These are phyloP conservation scores for Yarrowia sp. DNA, from an alignment of 805 yeast species.

Conservation along the genomic window DNA sequence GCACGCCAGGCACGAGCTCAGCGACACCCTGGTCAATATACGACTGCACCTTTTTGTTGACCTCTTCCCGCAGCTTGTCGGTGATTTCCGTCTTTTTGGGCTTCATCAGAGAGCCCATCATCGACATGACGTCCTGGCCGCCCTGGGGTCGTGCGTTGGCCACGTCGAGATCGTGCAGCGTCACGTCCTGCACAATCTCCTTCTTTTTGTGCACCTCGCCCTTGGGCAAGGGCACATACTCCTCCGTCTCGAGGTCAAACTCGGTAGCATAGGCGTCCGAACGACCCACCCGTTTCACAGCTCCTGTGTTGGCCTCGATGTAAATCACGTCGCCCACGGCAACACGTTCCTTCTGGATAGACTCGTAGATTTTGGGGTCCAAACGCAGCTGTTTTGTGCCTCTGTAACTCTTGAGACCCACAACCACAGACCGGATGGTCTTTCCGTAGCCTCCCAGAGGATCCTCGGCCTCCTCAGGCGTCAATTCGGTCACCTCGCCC, in stretches of 20 bases:
- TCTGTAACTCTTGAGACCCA: conserved; percentile 87
- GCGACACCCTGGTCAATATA: conserved; percentile 98
- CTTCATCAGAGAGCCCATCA: conserved; percentile 95
- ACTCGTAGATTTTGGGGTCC: conserved; percentile 89
- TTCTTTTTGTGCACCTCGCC: conserved; percentile 98
- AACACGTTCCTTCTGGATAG: conserved; percentile 91
- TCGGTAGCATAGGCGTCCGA: conserved; percentile 99
- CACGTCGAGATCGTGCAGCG: conserved; percentile 91
- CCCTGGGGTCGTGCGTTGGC: conserved; percentile 96
- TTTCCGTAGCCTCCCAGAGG: conserved; percentile 98
- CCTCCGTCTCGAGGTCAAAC: conserved; percentile 97
- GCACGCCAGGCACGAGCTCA: conserved; percentile 94
- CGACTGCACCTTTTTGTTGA: conserved; percentile 90
- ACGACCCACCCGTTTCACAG: conserved; percentile 94
- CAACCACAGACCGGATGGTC: conserved; percentile 88
- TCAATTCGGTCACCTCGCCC: conserved; percentile 94
- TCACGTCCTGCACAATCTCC: conserved; percentile 95
- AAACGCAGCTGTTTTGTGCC: conserved; percentile 86
- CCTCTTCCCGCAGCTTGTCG: conserved; percentile 89
- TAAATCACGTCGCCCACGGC: conserved; percentile 95
- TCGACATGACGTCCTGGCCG: conserved; percentile 91
- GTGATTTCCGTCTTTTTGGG: conserved; percentile 97
- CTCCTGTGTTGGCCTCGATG: conserved; percentile 96
- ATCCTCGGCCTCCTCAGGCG: conserved; percentile 94
- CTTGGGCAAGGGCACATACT: conserved; percentile 96